Evolutionary conservation across 164 flowering plant species (phyloP).

Genomic region (Platanus orientalis): DNA sequence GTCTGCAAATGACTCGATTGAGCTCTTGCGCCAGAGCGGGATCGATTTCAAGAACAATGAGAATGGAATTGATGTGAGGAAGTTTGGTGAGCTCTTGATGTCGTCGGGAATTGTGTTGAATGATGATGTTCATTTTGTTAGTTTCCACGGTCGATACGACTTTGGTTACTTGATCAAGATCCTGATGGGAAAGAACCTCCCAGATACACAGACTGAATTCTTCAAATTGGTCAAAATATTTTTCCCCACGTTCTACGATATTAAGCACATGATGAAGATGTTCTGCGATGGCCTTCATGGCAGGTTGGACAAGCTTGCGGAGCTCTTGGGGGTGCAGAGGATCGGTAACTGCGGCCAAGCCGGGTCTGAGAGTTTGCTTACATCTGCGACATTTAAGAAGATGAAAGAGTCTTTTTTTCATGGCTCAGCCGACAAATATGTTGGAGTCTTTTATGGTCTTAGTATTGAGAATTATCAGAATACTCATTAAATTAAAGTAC

Average conservation of each 20-base stretch:
- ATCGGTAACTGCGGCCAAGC: constrained; percentile 58
- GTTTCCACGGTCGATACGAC: constrained; percentile 35
- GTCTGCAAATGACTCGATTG: constrained; percentile 27
- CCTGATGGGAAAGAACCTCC: constrained; percentile 40
- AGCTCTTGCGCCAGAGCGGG: constrained; percentile 35
- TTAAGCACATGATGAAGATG: constrained; percentile 65
- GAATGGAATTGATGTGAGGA: constrained; percentile 21
- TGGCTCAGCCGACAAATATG: constrained; percentile 50
- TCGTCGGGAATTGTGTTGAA: constrained; percentile 32
- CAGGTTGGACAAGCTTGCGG: constrained; percentile 61
- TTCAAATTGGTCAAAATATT: constrained; percentile 36
- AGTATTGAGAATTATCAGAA: constrained; percentile 43
- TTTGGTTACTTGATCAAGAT: constrained; percentile 55
- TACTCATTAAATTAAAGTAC: constrained; percentile 17
- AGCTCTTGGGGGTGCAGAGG: constrained; percentile 53
- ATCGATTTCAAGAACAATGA: constrained; percentile 36
- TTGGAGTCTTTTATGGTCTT: constrained; percentile 53
- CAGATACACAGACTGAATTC: constrained; percentile 39
- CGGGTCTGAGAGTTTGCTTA: constrained; percentile 67
- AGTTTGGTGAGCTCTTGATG: constrained; percentile 32
- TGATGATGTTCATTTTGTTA: constrained; percentile 33
- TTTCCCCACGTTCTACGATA: constrained; percentile 54
- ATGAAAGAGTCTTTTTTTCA: constrained; percentile 45
- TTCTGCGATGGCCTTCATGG: constrained; percentile 58
- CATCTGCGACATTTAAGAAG: constrained; percentile 57